Evolutionary conservation across 495 filamentous ascomycete species (phyloP).

Genomic region (Penicillium cosmopolitanum): DNA sequence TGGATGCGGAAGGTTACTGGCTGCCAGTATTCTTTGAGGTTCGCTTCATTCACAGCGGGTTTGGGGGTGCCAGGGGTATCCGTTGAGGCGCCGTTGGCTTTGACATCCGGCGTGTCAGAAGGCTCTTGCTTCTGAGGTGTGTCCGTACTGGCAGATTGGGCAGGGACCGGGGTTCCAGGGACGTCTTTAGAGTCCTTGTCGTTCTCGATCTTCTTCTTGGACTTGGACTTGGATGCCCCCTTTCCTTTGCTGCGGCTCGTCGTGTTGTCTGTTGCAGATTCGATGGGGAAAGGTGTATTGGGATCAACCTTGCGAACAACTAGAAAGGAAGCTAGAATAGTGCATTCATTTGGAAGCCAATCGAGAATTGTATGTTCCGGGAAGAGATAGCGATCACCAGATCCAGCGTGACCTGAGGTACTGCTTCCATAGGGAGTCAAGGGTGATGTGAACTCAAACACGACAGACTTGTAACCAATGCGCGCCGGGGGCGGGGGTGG

Average conservation of each 20-base stretch:
- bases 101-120: slow-evolving; percentile 21
- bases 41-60: slow-evolving; percentile 20
- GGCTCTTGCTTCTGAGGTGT: slow-evolving; percentile 23
- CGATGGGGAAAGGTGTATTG: slow-evolving; percentile 45
- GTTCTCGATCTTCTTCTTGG: slow-evolving; percentile 33
- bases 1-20: slow-evolving; percentile 82
- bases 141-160: slow-evolving; percentile 17
- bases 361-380: slow-evolving; percentile 87
- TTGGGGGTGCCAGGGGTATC: slow-evolving; percentile 10
- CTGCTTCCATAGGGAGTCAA: slow-evolving; percentile 52
- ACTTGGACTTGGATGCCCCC: slow-evolving; percentile 40
- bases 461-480: slow-evolving; percentile 69
- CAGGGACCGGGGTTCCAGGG: slow-evolving; percentile 11
- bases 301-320: slow-evolving; percentile 53
- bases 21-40: slow-evolving; percentile 79
- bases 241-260: slow-evolving; percentile 37
- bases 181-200: slow-evolving; percentile 19
- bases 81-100: slow-evolving; percentile 8
- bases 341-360: slow-evolving; percentile 53
- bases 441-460: slow-evolving; percentile 76
- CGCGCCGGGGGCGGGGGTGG: slow-evolving; percentile 38
- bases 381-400: slow-evolving; percentile 86
- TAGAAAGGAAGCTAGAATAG: slow-evolving; percentile 56
- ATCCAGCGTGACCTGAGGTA: slow-evolving; percentile 64
- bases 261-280: slow-evolving; percentile 32